A percentile compares a stretch with the other conserved stretches of the same genome.
Conservation (phyloP, 345 rosid genomes). For the Lepidium africanum region DNA sequence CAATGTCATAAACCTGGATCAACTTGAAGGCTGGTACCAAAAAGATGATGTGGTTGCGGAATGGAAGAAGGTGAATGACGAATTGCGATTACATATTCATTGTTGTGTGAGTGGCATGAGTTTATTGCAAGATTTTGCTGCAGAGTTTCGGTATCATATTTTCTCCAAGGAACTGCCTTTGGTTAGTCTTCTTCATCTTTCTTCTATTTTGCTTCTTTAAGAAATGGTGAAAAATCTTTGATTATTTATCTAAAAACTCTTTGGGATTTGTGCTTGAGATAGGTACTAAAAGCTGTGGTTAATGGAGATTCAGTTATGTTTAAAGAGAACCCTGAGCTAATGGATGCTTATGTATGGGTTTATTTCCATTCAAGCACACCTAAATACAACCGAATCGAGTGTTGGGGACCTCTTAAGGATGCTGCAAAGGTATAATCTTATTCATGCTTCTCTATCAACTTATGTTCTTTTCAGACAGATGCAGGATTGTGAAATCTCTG, state of each 20-base stretch:
- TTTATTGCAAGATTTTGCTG: slow-evolving; percentile 59
- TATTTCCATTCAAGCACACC: slow-evolving; percentile 76
- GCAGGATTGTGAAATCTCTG: background rate
- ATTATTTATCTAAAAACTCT: background rate
- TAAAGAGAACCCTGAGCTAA: slow-evolving; percentile 58
- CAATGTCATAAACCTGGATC: slow-evolving; percentile 66
- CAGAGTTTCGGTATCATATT: slow-evolving; percentile 83
- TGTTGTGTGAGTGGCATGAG: slow-evolving; percentile 82
- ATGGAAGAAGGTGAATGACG: slow-evolving; percentile 71
- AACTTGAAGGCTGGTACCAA: slow-evolving; percentile 81
- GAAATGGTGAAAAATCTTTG: background rate
- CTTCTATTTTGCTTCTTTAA: background rate
- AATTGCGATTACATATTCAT: slow-evolving; percentile 58
- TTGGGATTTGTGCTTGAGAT: background rate
- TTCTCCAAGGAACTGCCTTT: slow-evolving; percentile 89
- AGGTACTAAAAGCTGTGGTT: slow-evolving; percentile 75
- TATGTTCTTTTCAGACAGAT: background rate
- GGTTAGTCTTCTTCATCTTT: slow-evolving; percentile 39
- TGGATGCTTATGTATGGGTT: slow-evolving; percentile 65
- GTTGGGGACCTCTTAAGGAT: slow-evolving; percentile 82
- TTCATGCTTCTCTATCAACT: background rate
- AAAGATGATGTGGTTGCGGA: slow-evolving; percentile 92
- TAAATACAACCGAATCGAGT: slow-evolving; percentile 63
- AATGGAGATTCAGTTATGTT: slow-evolving; percentile 77
- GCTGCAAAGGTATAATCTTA: slow-evolving; percentile 49